Base-by-base conservation (phyloP, 1,284 basidiomycete genomes). In the Trichosporon sp. region DNA sequence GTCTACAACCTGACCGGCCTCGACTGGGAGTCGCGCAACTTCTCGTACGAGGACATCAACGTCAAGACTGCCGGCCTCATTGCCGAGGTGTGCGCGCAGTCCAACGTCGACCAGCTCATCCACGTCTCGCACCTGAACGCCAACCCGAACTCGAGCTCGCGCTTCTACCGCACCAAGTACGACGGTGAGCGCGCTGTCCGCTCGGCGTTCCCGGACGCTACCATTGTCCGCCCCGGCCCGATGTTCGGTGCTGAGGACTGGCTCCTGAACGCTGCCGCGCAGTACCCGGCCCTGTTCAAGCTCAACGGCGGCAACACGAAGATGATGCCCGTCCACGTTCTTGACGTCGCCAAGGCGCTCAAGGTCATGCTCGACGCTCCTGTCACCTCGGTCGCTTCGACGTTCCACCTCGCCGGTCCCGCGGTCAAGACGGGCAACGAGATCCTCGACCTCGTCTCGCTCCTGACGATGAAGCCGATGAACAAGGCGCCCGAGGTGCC, bases 61-160 rank as follows among this genome's bases (percentile, higher is more conserved):
- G 81, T 83, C 72, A 77, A 76, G 76, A 81, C 76, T 66, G 92
- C 91, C 70, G 88, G 87, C 72, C 86, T 86, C 70, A 94, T 95
- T 77, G 97, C 97, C 15, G 87, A 88, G 74, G 87, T 98, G 75
- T 89, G 93, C 66, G 87, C 91, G 34, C 85, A 90, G 70, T 84
- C 85, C 65, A 92, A 92, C 64, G 92, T 98, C 62, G 87, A 90
- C 64, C 91, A 93, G 68, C 87, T 99, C 68, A 89, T 99, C 66
- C 96, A 99, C 78, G 88, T 99, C 75, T 99, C 96, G 11, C 97
- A 99, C 84, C 85, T 99, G 74, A 96, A 98, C 83, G 95, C 96
- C 29, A 88, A 90, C 63, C 85, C 87, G 34, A 85, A 89, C 75
- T 98, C 95, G 9, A 80, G 87, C 1, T 97, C 93, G 62, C 86